Evolutionary conservation across 306 rosid species (phyloP), one percentile per base, ranked within the genome.

Genomic region (Vigna trinervia): DNA sequence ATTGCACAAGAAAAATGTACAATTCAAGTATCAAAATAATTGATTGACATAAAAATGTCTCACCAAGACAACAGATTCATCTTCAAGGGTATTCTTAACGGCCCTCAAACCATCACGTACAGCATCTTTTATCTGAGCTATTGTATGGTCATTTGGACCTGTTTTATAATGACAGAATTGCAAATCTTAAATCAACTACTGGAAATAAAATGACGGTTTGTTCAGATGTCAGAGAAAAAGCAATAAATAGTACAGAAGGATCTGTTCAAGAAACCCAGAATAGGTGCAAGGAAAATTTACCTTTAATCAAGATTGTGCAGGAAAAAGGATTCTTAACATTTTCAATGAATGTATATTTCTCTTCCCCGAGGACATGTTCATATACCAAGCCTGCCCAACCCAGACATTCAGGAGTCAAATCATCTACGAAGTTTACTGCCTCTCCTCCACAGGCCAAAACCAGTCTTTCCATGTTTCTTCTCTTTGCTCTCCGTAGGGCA

Each of bases 351-450:
- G 99, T 95, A 72, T 95, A 95, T 82, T 95, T 95, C 80, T 92
- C 97, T 87, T 95, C 99, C 48, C 99, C 99, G 73, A 95, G 99
- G 66, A 85, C 89, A 62, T 95, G 99, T 87, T 95, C 99, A 69
- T 95, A 89, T 70, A 95, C 99, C 85, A 90, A 83, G 69, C 99
- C 99, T 72, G 99, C 99, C 99, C 97, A 95, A 61, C 99, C 99
- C 80, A 95, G 92, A 82, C 91, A 89, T 70, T 92, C 94, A 50
- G 90, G 89, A 84, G 97, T 88, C 78, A 95, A 84, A 87, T 89
- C 97, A 84, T 92, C 94, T 7, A 95, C 97, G 43, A 97, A 92
- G 86, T 95, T 90, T 30, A 95, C 84, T 5, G 97, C 97, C 87
- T 95, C 99, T 17, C 99, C 99, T 60, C 99, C 99, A 84, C 99